Evolutionary conservation across 2,329 filamentous ascomycete species (phyloP), one percentile per base, ranked within the genome.

Genomic region (Sclerotinia minor): DNA sequence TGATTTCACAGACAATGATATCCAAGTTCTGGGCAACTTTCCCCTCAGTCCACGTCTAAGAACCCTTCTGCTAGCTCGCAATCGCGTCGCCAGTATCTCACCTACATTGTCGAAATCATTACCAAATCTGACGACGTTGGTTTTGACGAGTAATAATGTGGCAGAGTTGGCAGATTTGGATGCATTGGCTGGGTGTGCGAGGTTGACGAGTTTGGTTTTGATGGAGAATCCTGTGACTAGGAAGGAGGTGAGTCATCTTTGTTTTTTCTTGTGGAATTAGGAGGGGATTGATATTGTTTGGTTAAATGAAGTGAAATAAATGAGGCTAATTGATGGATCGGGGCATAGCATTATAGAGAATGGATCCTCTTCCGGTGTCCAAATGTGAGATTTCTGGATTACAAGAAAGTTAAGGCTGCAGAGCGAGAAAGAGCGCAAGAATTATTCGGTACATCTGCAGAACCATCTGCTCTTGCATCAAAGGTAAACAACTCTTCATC

Each of bases 1-100:
- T 84, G 95, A 99, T 82, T 89, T 99, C 76, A 98, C 95, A 80
- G 95, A 99, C 84, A 99, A 99, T 80, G 94, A 97, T 80, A 94
- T 99, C 76, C 88, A 92, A 74, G 84, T 90, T 61, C 86, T 99
- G 71, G 90, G 89, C 72, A 97, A 97, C 82, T 97, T 99, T 79
- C 95, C 95, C 4, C 87, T 96, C 63, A 94, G 91, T 67, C 94
- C 92, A 57, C 91, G 95, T 73, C 84, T 98, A 75, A 91, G 88
- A 74, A 96, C 92, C 26, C 86, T 99, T 53, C 88, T 99, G 59
- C 87, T 97, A 66, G 93, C 93, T 65, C 89, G 93, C 72, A 99
- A 99, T 81, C 90, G 95, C 74, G 85, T 99, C 77, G 83, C 89
- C 68, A 87, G 85, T 76, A 94, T 99, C 77, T 92, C 97, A 79